Base-by-base conservation (phyloP, 2,329 filamentous ascomycete species). In the Pseudocercospora cruenta region DNA sequence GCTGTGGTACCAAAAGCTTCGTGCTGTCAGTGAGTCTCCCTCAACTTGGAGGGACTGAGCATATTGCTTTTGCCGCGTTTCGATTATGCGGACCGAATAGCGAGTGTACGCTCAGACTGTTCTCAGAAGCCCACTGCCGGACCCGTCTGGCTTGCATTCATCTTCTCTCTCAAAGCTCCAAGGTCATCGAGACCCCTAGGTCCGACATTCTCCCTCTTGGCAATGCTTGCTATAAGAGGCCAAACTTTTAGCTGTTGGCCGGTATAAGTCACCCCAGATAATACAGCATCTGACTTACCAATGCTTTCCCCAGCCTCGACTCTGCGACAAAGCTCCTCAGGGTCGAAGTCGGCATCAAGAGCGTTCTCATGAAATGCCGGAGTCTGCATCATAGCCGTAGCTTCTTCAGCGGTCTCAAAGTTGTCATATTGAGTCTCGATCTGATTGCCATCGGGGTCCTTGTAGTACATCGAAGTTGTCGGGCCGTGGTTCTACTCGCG, bases 341-440 rank as follows among this genome's bases (percentile, higher is more conserved):
- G 77, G 63, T 84, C 81, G 67, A 82, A 79, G 51, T 84, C 80
- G 0, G 72, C 75, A 0, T 82, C 82, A 16, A 83, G 71, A 0
- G 82, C 79, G 67, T 85, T 85, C 66, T 79, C 68, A 0, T 26
- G 66, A 63, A 83, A 83, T 9, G 72, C 72, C 1, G 74, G 58
- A 0, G 70, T 64, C 22, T 14, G 55, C 81, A 86, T 82, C 67
- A 77, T 84, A 9, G 65, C 73, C 0, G 68, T 78, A 0, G 80
- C 78, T 36, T 82, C 82, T 22, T 75, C 72, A 1, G 51, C 24
- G 16, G 60, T 66, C 22, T 67, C 68, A 33, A 70, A 74, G 63
- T 72, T 72, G 33, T 74, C 70, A 28, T 70, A 71, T 59, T 71
- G 70, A 12, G 65, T 65, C 54, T 71, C 70, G 33, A 71, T 55